These are phyloP conservation scores for Linaria vulgaris DNA, from an alignment of 257 asterid genomes.

Conservation along the genomic window DNA sequence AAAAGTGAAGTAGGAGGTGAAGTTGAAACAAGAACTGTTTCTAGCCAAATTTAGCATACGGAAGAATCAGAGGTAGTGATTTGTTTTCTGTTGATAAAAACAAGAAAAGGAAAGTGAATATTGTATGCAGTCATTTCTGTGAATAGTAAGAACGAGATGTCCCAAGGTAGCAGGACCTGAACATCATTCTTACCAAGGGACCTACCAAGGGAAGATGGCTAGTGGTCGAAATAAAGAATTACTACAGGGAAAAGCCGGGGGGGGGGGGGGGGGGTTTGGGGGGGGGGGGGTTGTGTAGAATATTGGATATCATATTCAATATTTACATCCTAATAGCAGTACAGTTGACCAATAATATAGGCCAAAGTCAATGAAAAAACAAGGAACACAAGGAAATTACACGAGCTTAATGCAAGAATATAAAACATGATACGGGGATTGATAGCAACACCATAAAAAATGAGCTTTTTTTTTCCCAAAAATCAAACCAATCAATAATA, in stretches of 20 bases:
- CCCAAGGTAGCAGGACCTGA: not conserved
- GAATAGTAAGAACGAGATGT: not conserved
- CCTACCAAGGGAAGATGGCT: not conserved
- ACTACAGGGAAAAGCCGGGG: no score
- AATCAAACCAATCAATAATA: no score
- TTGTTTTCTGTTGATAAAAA: not conserved
- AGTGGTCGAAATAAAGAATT: not conserved
- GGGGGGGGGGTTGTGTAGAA: no score
- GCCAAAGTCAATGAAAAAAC: no score
- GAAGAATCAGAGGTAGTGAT: not conserved
- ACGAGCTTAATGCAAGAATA: not conserved
- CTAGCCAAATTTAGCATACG: not conserved
- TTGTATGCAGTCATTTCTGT: not conserved
- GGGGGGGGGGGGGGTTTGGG: no score
- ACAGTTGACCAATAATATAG: not conserved
- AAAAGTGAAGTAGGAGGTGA: constrained; percentile 6
- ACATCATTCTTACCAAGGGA: not conserved
- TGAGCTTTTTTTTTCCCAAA: no score
- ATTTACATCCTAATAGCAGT: not conserved
- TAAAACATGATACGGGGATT: not conserved
- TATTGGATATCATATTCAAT: not conserved
- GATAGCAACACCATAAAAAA: not conserved
- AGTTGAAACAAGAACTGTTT: constrained; percentile 7
- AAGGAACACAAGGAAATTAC: not conserved
- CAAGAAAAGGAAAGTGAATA: not conserved